phyloP scores from a whole-genome alignment of 164 flowering plant species.

The Aristolochia californica region DNA sequence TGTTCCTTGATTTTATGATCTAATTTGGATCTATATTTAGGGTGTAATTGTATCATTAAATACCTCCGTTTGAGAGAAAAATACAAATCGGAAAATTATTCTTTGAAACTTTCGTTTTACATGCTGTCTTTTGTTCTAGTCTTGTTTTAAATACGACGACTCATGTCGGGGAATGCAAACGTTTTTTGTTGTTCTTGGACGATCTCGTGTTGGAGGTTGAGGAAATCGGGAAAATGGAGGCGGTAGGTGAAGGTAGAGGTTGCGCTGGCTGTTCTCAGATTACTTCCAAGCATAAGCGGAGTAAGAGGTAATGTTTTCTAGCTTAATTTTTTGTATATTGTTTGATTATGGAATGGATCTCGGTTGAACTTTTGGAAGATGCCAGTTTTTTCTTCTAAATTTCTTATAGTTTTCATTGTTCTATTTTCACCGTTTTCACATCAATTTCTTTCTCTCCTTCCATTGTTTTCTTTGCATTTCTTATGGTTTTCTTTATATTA shows the following conservation, averaged over 20 bases:
- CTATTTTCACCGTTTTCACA: too few species aligned
- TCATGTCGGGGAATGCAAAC: not conserved
- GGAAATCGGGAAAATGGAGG: not conserved
- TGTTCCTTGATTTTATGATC: too few species aligned
- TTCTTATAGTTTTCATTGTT: not conserved
- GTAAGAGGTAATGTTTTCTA: constrained; percentile 38
- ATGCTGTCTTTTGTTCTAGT: not conserved
- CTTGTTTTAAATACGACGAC: not conserved
- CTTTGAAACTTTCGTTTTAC: too few species aligned
- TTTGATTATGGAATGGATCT: not conserved
- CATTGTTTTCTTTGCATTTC: too few species aligned
- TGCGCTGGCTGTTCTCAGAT: constrained; percentile 12
- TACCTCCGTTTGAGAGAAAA: too few species aligned
- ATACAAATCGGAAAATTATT: too few species aligned
- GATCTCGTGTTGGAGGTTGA: not conserved
- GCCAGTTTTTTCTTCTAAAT: not conserved
- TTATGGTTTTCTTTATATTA: too few species aligned
- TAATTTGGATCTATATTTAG: too few species aligned
- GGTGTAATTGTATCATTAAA: too few species aligned
- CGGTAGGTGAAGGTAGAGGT: constrained; percentile 9
- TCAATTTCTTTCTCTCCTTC: too few species aligned
- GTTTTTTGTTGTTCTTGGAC: not conserved
- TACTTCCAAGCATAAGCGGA: constrained; percentile 44
- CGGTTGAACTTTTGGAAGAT: not conserved
- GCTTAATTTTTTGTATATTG: not conserved